Evolutionary conservation across 23 red algal genomes (phyloP).

Genomic region (Chondrus crispus): DNA sequence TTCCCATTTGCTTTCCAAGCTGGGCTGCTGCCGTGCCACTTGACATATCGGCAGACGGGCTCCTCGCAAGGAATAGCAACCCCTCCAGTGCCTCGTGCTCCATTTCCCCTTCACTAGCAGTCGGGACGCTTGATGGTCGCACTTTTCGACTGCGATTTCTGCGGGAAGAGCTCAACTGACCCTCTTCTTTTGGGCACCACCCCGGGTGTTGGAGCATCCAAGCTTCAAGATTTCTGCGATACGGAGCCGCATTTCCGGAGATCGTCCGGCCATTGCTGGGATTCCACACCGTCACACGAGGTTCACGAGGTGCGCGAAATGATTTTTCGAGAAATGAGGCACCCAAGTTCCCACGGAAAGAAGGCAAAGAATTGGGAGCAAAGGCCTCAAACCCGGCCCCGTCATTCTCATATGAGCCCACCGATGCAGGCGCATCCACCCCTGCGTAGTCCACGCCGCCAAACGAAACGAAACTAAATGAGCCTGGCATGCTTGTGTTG

Average conservation of each 20-base stretch:
- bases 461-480: too few relatives aligned
- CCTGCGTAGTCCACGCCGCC: not conserved
- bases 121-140: not conserved
- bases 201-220: slow-evolving; percentile 95
- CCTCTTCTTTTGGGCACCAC: slow-evolving; percentile 90
- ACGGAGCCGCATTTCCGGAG: slow-evolving; percentile 97
- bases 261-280: slow-evolving; percentile 87
- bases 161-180: slow-evolving; percentile 77
- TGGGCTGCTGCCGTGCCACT: not conserved
- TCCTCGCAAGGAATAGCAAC: slow-evolving; percentile 35
- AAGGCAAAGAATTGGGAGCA: not conserved
- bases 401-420: not conserved
- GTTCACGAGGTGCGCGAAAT: slow-evolving; percentile 80
- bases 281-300: slow-evolving; percentile 97
- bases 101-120: not conserved
- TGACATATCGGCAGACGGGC: not conserved
- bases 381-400: not conserved
- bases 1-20: not conserved
- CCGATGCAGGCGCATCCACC: slow-evolving; percentile 2
- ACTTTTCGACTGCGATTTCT: slow-evolving; percentile 46
- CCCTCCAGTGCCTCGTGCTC: slow-evolving; percentile 28
- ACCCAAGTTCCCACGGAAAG: not conserved
- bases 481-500: too few relatives aligned
- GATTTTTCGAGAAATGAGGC: slow-evolving; percentile 47
- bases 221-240: slow-evolving; percentile 69